Evolutionary conservation across 768 basidiomycete species (phyloP), one percentile per base, ranked within the genome.

Genomic region (Panus rudis): DNA sequence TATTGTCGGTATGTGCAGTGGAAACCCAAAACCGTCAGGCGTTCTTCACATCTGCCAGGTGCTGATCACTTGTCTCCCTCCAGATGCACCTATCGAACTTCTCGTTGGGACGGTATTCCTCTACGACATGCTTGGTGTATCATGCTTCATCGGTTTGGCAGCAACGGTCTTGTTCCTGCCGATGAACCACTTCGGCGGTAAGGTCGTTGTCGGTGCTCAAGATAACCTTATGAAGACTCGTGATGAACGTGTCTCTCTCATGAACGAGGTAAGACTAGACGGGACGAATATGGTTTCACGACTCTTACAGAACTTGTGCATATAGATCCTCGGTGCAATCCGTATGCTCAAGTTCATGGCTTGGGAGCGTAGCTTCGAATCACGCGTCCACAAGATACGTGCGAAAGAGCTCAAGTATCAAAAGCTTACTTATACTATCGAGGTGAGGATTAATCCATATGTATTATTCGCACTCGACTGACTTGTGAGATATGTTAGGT

Each of bases 271-370:
- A 31, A 22, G 61, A 20, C 42, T 31, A 25, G 23, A 24, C 24
- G 22, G n/a, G n/a, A n/a, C 34, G 13, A 3, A 17, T 4, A 16
- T n/a, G 14, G 17, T 38, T 1, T 6, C 13, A 16, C 43, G 21
- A 20, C 21, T 35, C 16, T 35, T 20, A 16, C 8, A 35, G 6
- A 8, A 14, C 10, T 16, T 35, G 7, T 35, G 10, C 28, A 16
- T 19, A 24, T 31, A 69, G 82, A 78, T 92, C 47, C 67, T 92
- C 8, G 89, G 89, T 37, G 90, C 77, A 11, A 92, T 93, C 45
- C 75, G 90, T 23, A 93, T 93, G 89, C 77, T 93, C 52, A 93
- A 94, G 81, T 96, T 93, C 63, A 93, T 94, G 90, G 92, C 90
- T 13, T 83, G 81, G 92, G 92, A 96, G 60, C 79, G 92, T 20